Evolutionary conservation across 805 yeast genomes (phyloP).

Genomic region (Starmerella tilneyi): DNA sequence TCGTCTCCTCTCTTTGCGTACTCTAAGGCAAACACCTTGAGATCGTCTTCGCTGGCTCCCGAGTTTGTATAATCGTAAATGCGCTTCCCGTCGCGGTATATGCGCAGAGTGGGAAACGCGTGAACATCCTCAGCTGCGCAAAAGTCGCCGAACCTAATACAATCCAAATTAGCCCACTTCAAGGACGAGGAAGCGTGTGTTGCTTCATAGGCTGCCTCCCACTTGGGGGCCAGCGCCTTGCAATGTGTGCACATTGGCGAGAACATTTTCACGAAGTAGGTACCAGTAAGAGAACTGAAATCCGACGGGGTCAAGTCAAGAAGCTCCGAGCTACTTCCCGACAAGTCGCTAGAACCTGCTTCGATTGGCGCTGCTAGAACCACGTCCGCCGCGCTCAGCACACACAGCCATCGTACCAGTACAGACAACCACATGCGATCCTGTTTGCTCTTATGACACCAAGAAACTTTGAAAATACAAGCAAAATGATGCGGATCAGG

Average conservation of each 20-base stretch:
- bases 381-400: background rate
- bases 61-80: conserved; percentile 23
- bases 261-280: conserved; percentile 74
- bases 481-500: no score
- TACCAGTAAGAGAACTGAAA: conserved; percentile 34
- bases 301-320: conserved; percentile 19
- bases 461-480: no score
- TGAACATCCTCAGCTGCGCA: conserved; percentile 56
- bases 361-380: conserved; percentile 8
- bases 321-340: conserved; percentile 9
- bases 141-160: conserved; percentile 76
- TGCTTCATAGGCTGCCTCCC: conserved; percentile 56
- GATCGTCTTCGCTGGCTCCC: conserved; percentile 15
- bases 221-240: conserved; percentile 62
- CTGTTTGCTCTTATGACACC: background rate
- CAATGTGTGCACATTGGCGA: conserved; percentile 90
- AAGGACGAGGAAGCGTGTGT: conserved; percentile 36
- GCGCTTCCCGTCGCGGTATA: conserved; percentile 39
- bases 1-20: conserved; percentile 12
- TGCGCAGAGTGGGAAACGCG: conserved; percentile 60
- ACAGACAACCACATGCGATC: background rate
- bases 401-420: conserved; percentile 3
- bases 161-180: conserved; percentile 62
- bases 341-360: background rate
- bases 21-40: conserved; percentile 17